Base-by-base conservation (phyloP, 2,329 filamentous ascomycete genomes). In the Cercospora sesami region DNA sequence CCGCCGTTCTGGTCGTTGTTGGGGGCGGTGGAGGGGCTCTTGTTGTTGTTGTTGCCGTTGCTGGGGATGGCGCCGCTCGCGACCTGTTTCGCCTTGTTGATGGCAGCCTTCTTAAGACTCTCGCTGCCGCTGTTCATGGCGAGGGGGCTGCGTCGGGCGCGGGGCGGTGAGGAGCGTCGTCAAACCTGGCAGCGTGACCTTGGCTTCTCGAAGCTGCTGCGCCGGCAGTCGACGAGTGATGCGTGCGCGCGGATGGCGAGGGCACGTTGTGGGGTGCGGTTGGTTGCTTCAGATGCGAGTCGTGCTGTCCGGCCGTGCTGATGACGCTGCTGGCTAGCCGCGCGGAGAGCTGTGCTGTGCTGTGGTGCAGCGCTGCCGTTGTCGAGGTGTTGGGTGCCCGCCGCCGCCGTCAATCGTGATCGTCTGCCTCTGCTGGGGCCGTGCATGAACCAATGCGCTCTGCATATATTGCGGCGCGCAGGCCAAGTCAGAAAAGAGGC, bases 1-100 rank as follows among this genome's bases (percentile, higher is more conserved):
- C 69, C 30, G 18, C 64, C 65, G 65, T 66, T 68, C 33, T 39
- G 59, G 33, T 28, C 59, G 59, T 30, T n/a, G 53, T 16, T 30
- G 42, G 57, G 23, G 30, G 59, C 48, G n/a, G 64, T 36, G 7
- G 53, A 30, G 53, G 53, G 30, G 36, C 64, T 60, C 60, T 69
- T 71, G 36, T 42, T 42, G 63, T 68, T 58, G 33, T 60, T 62
- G 62, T 67, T 72, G 64, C 69, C 63, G 30, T 59, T 63, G 61
- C 64, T 67, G 66, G 83, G 84, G 16, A 67, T 63, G 63, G 83
- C 82, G 64, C 83, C 85, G 81, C 86, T 83, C 69, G 86, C 86
- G 78, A 88, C 87, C 78, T 88, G 86, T 80, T 89, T 89, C 67
- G 86, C 87, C 80, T 89, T 89, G 79, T 86, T 86, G 79, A 89